A percentile compares a stretch with the other conserved stretches of the same genome.
Conservation (phyloP, 768 basidiomycete genomes). For the Mycena pura region DNA sequence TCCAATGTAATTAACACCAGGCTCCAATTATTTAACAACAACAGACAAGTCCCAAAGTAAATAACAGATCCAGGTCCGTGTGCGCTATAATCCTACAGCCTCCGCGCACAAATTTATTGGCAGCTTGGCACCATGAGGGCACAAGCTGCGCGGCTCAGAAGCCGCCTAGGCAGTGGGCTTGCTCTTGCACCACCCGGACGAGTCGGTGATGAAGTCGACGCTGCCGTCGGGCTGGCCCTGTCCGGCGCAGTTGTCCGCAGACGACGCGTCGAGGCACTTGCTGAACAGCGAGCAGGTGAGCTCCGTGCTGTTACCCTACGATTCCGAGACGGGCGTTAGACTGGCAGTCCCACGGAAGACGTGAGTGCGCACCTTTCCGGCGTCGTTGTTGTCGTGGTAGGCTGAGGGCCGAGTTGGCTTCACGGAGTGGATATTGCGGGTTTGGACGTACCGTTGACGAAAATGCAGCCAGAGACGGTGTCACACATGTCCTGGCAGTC, state of each 20-base stretch:
- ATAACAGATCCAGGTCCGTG: too few species aligned
- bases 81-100: too few species aligned
- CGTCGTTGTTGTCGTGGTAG: slow-evolving; percentile 45
- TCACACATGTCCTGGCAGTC: slow-evolving; percentile 43
- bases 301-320: slow-evolving; percentile 42
- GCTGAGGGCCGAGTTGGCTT: slow-evolving; percentile 26
- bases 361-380: slow-evolving; percentile 37
- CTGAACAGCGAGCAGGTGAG: slow-evolving; percentile 44
- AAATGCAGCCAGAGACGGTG: slow-evolving; percentile 37
- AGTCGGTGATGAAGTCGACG: slow-evolving; percentile 38
- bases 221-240: slow-evolving; percentile 43
- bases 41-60: background rate
- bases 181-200: slow-evolving; percentile 41
- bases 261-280: slow-evolving; percentile 33
- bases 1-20: too few species aligned
- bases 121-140: too few species aligned
- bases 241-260: slow-evolving; percentile 41
- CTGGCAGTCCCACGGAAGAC: background rate
- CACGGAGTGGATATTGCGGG: background rate
- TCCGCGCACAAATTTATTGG: too few species aligned
- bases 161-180: slow-evolving; percentile 12
- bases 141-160: too few species aligned
- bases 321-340: background rate
- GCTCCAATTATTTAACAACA: too few species aligned
- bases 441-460: slow-evolving; percentile 39